Percentiles rank a stretch among this genome's conserved stretches.
Evolutionary conservation across 2,329 filamentous ascomycete genomes (phyloP).

Genomic region (Lasiodiplodia sp.): DNA sequence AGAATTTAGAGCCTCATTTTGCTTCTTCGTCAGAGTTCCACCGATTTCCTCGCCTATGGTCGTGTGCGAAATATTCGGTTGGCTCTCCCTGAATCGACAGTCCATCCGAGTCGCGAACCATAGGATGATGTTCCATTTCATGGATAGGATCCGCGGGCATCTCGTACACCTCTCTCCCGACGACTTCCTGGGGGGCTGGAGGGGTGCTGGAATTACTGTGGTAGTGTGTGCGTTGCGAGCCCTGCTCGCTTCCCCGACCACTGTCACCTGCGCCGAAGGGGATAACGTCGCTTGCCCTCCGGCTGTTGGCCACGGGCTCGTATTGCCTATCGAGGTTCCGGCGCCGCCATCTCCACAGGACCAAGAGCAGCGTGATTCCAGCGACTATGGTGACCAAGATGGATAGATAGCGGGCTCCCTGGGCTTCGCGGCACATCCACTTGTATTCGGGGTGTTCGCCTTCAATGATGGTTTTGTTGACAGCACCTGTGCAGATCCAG

Average conservation of each 20-base stretch:
- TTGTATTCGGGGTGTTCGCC: conserved; percentile 12
- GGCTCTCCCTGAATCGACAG: conserved; percentile 7
- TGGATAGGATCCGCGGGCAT: conserved; percentile 14
- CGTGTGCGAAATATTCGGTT: conserved; percentile 1
- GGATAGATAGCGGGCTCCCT: conserved; percentile 14
- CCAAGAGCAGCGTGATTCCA: background rate
- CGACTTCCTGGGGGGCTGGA: conserved; percentile 1
- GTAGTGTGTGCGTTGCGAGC: background rate
- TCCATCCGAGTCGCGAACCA: conserved; percentile 9
- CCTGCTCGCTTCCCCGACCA: background rate
- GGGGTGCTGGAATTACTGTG: background rate
- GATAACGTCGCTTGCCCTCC: background rate
- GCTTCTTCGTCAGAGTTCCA: background rate
- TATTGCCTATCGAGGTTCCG: conserved; percentile 15
- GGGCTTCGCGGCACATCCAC: conserved; percentile 20
- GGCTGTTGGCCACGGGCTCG: background rate
- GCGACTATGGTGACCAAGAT: conserved; percentile 11
- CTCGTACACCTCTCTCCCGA: conserved; percentile 11
- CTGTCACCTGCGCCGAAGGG: background rate
- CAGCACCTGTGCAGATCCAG: conserved; percentile 10
- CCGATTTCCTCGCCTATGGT: background rate
- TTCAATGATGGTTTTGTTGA: background rate
- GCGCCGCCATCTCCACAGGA: conserved; percentile 19
- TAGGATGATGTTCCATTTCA: conserved; percentile 16
- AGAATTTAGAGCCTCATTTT: conserved; percentile 8